Evolutionary conservation across 2,329 filamentous ascomycete genomes (phyloP).

Genomic region (Aspergillus tamarii): DNA sequence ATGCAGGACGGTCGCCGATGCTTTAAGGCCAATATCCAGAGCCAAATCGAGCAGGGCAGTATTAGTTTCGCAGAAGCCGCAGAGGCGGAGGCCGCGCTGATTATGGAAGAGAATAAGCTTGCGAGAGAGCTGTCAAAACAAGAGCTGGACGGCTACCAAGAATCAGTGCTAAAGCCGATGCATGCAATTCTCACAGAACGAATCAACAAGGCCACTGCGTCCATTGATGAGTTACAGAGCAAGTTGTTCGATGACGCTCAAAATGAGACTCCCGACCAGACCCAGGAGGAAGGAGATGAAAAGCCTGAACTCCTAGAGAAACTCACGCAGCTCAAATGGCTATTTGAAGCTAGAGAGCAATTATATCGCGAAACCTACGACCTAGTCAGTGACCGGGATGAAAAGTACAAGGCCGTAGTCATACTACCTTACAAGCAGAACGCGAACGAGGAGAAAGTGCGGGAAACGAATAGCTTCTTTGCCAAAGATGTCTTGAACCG

Average conservation of each 20-base stretch:
- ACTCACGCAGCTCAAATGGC: slow-evolving; percentile 92
- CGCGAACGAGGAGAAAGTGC: slow-evolving; percentile 76
- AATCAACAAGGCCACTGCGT: slow-evolving; percentile 71
- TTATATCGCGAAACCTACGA: slow-evolving; percentile 85
- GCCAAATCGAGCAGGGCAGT: slow-evolving; percentile 74
- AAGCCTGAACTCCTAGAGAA: slow-evolving; percentile 93
- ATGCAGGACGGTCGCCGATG: slow-evolving; percentile 65
- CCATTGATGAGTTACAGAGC: slow-evolving; percentile 75
- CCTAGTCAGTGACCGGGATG: slow-evolving; percentile 80
- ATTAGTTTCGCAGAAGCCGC: slow-evolving; percentile 84
- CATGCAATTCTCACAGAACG: slow-evolving; percentile 78
- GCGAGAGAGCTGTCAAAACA: slow-evolving; percentile 74
- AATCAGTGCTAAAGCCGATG: slow-evolving; percentile 78
- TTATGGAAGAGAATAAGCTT: slow-evolving; percentile 68
- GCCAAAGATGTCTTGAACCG: slow-evolving; percentile 74
- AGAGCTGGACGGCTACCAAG: slow-evolving; percentile 84
- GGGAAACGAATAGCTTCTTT: slow-evolving; percentile 81
- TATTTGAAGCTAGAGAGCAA: slow-evolving; percentile 90
- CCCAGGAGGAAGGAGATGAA: slow-evolving; percentile 94
- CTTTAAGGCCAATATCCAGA: slow-evolving; percentile 74
- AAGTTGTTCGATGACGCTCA: slow-evolving; percentile 74
- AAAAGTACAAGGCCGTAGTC: slow-evolving; percentile 83
- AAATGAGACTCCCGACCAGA: slow-evolving; percentile 72
- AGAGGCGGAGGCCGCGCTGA: slow-evolving; percentile 75
- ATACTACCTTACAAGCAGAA: slow-evolving; percentile 76